Evolutionary conservation across 352 stramenopile genomes (phyloP).

Genomic region (Halophytophthora polymorphica): DNA sequence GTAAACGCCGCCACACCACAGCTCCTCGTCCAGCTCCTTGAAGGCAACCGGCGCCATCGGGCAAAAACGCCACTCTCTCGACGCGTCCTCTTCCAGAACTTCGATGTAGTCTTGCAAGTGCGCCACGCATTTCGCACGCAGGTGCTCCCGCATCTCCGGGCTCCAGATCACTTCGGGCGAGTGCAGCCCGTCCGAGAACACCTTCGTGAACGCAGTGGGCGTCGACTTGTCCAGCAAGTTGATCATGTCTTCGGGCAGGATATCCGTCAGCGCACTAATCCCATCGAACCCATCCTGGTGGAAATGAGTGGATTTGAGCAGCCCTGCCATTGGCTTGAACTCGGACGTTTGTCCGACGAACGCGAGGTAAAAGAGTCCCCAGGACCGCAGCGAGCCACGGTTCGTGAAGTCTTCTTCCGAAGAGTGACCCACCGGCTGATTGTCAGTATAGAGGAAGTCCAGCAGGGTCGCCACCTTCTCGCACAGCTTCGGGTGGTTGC

Average conservation of each 20-base stretch:
- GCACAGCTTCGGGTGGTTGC: slow-evolving; percentile 45
- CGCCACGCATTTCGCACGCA: slow-evolving; percentile 84
- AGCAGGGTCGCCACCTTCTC: slow-evolving; percentile 58
- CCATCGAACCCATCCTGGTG: slow-evolving; percentile 50
- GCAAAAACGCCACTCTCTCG: slow-evolving; percentile 87
- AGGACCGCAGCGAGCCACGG: slow-evolving; percentile 44
- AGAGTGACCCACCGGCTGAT: slow-evolving; percentile 10
- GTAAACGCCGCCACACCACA: slow-evolving; percentile 95
- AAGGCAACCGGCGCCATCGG: slow-evolving; percentile 92
- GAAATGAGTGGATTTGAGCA: slow-evolving; percentile 71
- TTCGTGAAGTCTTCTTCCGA: slow-evolving; percentile 35
- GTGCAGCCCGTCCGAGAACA: slow-evolving; percentile 83
- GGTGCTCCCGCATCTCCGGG: slow-evolving; percentile 86
- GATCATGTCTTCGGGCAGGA: slow-evolving; percentile 92
- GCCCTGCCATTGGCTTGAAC: slow-evolving; percentile 53
- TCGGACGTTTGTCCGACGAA: slow-evolving; percentile 47
- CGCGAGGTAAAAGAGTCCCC: slow-evolving; percentile 76
- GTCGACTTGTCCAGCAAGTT: slow-evolving; percentile 81
- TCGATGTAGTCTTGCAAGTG: slow-evolving; percentile 93
- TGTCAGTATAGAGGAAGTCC: slow-evolving; percentile 57
- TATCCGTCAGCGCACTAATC: slow-evolving; percentile 65
- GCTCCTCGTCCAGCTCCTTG: slow-evolving; percentile 84
- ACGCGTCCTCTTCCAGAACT: slow-evolving; percentile 85
- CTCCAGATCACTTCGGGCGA: slow-evolving; percentile 95
- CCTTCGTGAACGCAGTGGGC: slow-evolving; percentile 79